phyloP scores from a whole-genome alignment of 2,329 filamentous ascomycete genomes.

The Fusarium austroafricanum region DNA sequence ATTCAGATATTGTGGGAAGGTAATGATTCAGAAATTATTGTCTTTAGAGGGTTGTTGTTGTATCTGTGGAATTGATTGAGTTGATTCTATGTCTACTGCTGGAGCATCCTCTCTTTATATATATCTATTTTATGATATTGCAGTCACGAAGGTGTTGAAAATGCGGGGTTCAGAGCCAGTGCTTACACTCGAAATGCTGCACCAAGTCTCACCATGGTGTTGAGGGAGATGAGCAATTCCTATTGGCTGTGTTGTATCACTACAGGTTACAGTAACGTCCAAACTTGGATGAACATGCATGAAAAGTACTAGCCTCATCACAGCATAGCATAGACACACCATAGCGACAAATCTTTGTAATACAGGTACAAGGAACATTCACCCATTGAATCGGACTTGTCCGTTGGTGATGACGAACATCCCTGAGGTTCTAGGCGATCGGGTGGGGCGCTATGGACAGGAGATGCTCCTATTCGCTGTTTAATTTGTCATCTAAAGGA shows the following conservation, averaged over 20 bases:
- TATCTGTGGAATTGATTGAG: neutral
- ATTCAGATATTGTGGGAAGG: rapidly evolving
- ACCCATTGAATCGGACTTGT: neutral
- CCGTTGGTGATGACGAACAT: neutral
- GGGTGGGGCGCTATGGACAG: neutral
- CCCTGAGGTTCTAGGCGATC: neutral
- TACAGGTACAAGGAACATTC: neutral
- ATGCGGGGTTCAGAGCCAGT: neutral
- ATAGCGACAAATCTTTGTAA: too few species aligned
- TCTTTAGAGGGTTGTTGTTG: neutral
- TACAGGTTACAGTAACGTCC: too few species aligned
- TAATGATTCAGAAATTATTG: neutral
- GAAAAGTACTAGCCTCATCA: too few species aligned
- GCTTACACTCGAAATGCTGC: neutral
- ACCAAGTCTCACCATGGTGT: neutral
- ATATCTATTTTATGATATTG: neutral
- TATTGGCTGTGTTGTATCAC: neutral
- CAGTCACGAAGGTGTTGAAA: neutral
- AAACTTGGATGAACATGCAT: too few species aligned
- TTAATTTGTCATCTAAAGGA: rapidly evolving
- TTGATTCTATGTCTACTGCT: neutral
- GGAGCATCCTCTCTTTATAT: neutral
- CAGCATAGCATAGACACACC: too few species aligned
- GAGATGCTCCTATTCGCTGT: slow-evolving; percentile 14
- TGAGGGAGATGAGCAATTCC: neutral